Conservation (phyloP, 208 protist genomes). For the Leishmania tarentolae region DNA sequence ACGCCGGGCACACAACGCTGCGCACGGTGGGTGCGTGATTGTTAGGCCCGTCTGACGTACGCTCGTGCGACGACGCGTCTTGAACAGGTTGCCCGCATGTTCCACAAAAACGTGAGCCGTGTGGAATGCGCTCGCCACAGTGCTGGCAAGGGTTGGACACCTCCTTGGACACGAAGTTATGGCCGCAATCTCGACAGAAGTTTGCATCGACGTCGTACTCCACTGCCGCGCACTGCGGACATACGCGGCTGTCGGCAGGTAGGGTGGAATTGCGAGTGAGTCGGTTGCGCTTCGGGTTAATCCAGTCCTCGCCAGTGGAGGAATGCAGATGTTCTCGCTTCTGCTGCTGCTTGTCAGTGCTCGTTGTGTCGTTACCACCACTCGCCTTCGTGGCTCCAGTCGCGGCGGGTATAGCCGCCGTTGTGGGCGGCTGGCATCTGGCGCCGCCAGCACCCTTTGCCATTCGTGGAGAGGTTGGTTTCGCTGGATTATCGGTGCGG, state of each 20-base stretch:
- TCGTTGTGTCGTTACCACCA: neutral
- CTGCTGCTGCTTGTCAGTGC: neutral
- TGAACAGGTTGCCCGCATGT: slow-evolving; percentile 79
- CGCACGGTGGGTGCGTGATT: slow-evolving; percentile 52
- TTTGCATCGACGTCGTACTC: slow-evolving; percentile 82
- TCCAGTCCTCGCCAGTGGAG: slow-evolving; percentile 14
- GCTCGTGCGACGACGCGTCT: slow-evolving; percentile 44
- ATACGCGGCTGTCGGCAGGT: slow-evolving; percentile 43
- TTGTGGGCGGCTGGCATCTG: neutral
- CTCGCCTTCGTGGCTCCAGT: neutral
- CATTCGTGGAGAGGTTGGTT: slow-evolving; percentile 19
- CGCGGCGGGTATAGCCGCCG: neutral
- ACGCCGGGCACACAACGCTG: slow-evolving; percentile 60
- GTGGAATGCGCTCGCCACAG: slow-evolving; percentile 74
- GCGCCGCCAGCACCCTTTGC: slow-evolving; percentile 3
- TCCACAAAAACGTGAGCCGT: slow-evolving; percentile 79
- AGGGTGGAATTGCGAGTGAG: slow-evolving; percentile 43
- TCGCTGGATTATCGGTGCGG: slow-evolving; percentile 69
- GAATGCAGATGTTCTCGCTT: neutral
- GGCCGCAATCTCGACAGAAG: slow-evolving; percentile 85
- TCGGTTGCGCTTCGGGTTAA: slow-evolving; percentile 51
- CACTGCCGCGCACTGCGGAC: slow-evolving; percentile 60
- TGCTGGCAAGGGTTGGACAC: slow-evolving; percentile 48
- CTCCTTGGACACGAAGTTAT: slow-evolving; percentile 28
- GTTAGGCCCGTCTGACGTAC: slow-evolving; percentile 47